Conservation (phyloP, 805 yeast genomes). For the Sugiyamaella mastotermitis region DNA sequence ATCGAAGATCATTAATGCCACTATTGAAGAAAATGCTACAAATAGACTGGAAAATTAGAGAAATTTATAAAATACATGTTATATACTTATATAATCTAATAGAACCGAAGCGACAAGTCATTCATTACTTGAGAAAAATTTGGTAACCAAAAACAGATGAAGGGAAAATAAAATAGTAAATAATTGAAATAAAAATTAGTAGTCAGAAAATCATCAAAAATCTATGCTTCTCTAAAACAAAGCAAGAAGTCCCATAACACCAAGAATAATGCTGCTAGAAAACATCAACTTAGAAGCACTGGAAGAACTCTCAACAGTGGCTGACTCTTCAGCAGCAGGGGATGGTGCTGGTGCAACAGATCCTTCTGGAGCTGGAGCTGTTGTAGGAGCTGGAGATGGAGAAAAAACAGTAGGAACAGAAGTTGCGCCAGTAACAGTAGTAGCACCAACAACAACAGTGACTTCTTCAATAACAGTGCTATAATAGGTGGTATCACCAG, state of each 20-base stretch:
- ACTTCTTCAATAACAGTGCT: slow-evolving; percentile 2
- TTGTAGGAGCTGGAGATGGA: slow-evolving; percentile 57
- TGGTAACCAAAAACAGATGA: background rate
- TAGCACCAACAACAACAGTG: no score
- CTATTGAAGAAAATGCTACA: background rate
- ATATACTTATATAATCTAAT: no score
- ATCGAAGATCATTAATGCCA: background rate
- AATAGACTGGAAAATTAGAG: background rate
- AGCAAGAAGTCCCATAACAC: background rate
- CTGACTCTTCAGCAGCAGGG: background rate
- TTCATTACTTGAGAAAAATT: background rate
- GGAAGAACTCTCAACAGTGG: background rate
- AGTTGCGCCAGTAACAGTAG: slow-evolving; percentile 5
- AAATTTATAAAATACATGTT: background rate
- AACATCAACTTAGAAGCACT: background rate
- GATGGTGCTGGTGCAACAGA: background rate
- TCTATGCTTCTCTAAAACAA: background rate
- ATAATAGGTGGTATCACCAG: background rate
- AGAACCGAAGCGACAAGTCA: background rate
- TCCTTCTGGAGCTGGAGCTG: slow-evolving; percentile 8
- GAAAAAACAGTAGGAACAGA: slow-evolving; percentile 40
- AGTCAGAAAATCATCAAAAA: no score
- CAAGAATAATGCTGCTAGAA: background rate
- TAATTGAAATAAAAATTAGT: no score
- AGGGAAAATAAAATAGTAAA: background rate